Percentiles rank a stretch among this genome's conserved stretches.
Conservation (phyloP, 768 basidiomycete genomes). For the Tubosaeta sp. region DNA sequence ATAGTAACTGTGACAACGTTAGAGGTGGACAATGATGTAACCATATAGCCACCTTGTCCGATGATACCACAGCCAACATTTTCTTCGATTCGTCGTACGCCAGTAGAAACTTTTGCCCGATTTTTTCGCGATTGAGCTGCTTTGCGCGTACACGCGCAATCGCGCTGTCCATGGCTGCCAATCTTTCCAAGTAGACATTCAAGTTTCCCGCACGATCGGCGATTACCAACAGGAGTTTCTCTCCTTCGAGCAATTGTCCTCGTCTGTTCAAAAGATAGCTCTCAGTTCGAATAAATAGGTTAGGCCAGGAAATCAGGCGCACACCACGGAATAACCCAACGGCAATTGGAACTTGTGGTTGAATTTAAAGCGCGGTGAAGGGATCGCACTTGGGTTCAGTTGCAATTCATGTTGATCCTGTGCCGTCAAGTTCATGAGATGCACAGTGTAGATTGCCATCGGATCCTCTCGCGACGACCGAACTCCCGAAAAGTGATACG, state of each 20-base stretch:
- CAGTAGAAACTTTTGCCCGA: too few species aligned
- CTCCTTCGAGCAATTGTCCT: constrained; percentile 37
- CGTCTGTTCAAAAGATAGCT: constrained; percentile 20
- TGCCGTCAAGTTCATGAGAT: constrained; percentile 25
- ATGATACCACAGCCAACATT: constrained; percentile 25
- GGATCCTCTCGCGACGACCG: constrained; percentile 16
- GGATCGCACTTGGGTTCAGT: constrained; percentile 17
- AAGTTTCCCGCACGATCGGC: constrained; percentile 22
- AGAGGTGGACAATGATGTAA: background rate
- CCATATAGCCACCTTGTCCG: constrained; percentile 33
- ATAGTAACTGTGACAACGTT: constrained; percentile 20
- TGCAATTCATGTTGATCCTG: constrained; percentile 28
- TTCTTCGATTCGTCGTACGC: too few species aligned
- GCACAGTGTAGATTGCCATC: constrained; percentile 16
- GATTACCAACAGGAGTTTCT: constrained; percentile 41
- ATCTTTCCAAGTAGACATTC: too few species aligned
- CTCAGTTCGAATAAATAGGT: background rate
- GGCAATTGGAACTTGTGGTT: constrained; percentile 7
- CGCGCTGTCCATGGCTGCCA: too few species aligned
- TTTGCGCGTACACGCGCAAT: too few species aligned
- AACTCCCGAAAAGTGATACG: constrained; percentile 3
- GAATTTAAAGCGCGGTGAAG: constrained; percentile 20
- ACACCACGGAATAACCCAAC: constrained; percentile 19
- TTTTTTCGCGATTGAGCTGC: too few species aligned
- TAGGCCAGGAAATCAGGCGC: background rate